Base-by-base conservation (phyloP, 2,329 filamentous ascomycete genomes). In the Leptosphaerulina australis region DNA sequence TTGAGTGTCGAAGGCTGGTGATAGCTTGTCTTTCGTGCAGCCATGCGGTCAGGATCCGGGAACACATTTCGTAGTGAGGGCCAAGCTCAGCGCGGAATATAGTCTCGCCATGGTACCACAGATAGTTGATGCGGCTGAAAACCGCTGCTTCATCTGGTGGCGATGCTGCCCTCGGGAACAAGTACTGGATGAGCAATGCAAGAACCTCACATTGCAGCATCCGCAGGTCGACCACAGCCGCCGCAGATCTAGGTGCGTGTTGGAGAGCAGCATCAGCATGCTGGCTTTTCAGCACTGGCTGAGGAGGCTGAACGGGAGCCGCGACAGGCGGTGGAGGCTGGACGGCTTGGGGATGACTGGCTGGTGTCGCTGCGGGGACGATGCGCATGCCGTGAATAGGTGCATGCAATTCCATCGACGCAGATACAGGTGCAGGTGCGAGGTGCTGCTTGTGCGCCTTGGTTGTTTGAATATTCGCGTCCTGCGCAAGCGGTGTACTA, bases 131-230 rank as follows among this genome's bases (percentile, higher is more conserved):
- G 8, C 56, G 62, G 21, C 60, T 52, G 5, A 72, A 59, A 1
- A 72, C 52, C 0, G 51, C 33, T 5, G 41, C 35, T 39, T 72
- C 67, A 12, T 70, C 65, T 8, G 60, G 59, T 9, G 59, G 60
- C 10, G 60, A 50, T 8, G 40, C 50, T 2, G 58, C n/a, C 9
- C 56, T 62, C 2, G 67, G 67, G 29, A 65, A 69, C 31, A 71
- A 50, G 38, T 63, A 71, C 11, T 67, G 64, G 34, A 71, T 57
- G 12, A 71, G 59, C 3, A 56, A 41, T n/a, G 61, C 64, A 5
- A 69, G 64, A 4, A 69, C 62, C 51, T 71, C 69, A 44, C 62
- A 71, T 47, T 71, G 68, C 1, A 68, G 53, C 9, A 70, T 49
- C 10, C 62, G 56, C 24, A 68, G 33, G 17, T 68, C 65, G 5